A percentile compares a stretch with the other conserved stretches of the same genome.
Evolutionary conservation across 768 basidiomycete genomes (phyloP).

Genomic region (Scleroderma bovista): DNA sequence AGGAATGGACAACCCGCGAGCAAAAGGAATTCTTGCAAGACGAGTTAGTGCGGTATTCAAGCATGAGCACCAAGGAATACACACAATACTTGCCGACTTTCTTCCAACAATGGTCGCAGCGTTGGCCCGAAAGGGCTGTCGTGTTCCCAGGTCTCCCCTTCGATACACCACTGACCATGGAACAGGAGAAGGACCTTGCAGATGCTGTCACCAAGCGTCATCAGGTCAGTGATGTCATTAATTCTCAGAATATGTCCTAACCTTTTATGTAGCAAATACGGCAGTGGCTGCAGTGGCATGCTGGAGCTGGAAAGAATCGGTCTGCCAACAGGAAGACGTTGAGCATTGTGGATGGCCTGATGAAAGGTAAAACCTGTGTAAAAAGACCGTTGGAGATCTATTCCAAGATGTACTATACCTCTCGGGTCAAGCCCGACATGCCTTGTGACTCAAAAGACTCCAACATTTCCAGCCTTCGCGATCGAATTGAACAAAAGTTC

Average conservation of each 20-base stretch:
- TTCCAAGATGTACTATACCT: neutral
- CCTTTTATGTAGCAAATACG: neutral
- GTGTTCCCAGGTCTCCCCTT: neutral
- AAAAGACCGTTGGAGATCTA: neutral
- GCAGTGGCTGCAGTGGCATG: slow-evolving; percentile 1
- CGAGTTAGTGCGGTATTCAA: neutral
- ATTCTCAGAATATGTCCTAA: neutral
- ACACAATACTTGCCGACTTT: neutral
- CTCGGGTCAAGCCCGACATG: neutral
- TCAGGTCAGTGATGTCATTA: neutral
- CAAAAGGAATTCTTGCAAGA: neutral
- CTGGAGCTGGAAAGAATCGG: neutral
- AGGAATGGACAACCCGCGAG: neutral
- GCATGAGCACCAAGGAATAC: neutral
- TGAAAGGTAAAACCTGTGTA: neutral
- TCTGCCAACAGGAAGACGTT: neutral
- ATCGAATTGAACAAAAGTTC: neutral
- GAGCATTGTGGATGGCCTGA: neutral
- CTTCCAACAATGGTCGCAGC: neutral
- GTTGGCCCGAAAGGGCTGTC: neutral
- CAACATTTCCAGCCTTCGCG: neutral
- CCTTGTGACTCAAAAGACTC: neutral
- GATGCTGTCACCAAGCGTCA: neutral
- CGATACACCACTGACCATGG: neutral
- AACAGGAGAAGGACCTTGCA: neutral